Evolutionary conservation across 495 filamentous ascomycete species (phyloP).

Genomic region (Extremus antarcticus): DNA sequence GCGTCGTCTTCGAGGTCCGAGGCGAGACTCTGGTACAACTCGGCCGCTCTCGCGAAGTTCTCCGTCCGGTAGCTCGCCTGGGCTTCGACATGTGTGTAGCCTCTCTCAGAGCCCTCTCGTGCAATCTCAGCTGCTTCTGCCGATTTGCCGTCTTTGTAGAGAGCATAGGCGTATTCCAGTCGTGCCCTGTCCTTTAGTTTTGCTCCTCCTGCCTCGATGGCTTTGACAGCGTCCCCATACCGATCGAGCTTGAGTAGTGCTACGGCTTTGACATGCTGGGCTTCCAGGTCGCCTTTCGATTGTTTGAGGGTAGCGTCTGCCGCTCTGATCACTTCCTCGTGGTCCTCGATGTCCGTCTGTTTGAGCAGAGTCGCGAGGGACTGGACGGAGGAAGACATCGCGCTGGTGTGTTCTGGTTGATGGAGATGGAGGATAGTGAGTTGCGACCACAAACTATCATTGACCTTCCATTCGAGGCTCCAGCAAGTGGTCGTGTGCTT

Average conservation of each 20-base stretch:
- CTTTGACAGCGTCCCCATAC: slow-evolving; percentile 75
- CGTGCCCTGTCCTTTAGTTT: slow-evolving; percentile 52
- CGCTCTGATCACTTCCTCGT: slow-evolving; percentile 59
- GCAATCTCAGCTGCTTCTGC: slow-evolving; percentile 55
- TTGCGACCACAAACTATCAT: slow-evolving; percentile 9
- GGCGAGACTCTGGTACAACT: slow-evolving; percentile 55
- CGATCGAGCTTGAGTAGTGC: slow-evolving; percentile 89
- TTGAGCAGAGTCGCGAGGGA: slow-evolving; percentile 48
- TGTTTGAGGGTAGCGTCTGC: slow-evolving; percentile 58
- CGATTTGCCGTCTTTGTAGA: slow-evolving; percentile 78
- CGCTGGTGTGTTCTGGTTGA: too few relatives aligned
- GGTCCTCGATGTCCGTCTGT: slow-evolving; percentile 56
- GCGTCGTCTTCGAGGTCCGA: slow-evolving; percentile 45
- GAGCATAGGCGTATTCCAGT: slow-evolving; percentile 78
- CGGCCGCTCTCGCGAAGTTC: slow-evolving; percentile 60
- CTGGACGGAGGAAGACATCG: slow-evolving; percentile 31
- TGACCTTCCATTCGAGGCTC: neutral
- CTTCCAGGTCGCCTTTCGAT: slow-evolving; percentile 50
- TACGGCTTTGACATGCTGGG: slow-evolving; percentile 68
- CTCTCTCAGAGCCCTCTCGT: slow-evolving; percentile 41
- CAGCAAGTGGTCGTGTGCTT: slow-evolving; percentile 6
- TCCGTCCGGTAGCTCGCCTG: slow-evolving; percentile 83
- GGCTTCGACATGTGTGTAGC: slow-evolving; percentile 71
- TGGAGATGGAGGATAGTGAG: neutral
- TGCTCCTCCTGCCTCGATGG: slow-evolving; percentile 61